These are phyloP conservation scores for Aspergillus terreus DNA, from an alignment of 2,329 filamentous ascomycete genomes.

Conservation along the genomic window DNA sequence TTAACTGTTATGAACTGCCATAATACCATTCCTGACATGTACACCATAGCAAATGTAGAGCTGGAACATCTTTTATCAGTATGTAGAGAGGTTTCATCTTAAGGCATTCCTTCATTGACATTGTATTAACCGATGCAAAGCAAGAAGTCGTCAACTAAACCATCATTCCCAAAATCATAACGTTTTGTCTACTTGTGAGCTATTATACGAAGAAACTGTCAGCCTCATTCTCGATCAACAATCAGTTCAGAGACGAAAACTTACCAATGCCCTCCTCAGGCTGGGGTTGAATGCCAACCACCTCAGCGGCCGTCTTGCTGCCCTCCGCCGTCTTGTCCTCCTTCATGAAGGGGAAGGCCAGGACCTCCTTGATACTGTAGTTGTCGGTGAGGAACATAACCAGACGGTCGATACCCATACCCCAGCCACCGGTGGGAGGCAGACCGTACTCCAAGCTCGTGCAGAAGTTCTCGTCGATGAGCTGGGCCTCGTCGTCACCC, in stretches of 20 bases:
- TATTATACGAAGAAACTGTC: constrained; percentile 15
- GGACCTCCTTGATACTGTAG: constrained; percentile 92
- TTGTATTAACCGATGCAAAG: constrained; percentile 18
- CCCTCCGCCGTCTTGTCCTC: constrained; percentile 60
- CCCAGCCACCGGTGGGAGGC: constrained; percentile 93
- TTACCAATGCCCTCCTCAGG: constrained; percentile 59
- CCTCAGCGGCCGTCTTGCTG: constrained; percentile 57
- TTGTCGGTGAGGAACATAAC: constrained; percentile 96
- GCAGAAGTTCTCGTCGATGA: constrained; percentile 94
- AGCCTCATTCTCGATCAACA: constrained; percentile 12
- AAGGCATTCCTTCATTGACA: constrained; percentile 22
- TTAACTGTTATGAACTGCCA: no score
- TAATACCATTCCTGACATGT: background rate
- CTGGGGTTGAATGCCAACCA: constrained; percentile 56
- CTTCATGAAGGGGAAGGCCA: constrained; percentile 98
- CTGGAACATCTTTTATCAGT: background rate
- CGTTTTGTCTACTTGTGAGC: constrained; percentile 30
- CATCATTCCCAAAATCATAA: constrained; percentile 6
- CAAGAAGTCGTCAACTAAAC: constrained; percentile 12
- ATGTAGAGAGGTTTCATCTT: constrained; percentile 6
- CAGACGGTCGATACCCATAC: constrained; percentile 90
- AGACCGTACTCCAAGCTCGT: constrained; percentile 84
- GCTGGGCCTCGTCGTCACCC: constrained; percentile 94
- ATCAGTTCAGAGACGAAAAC: constrained; percentile 12
- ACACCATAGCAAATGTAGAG: background rate